phyloP scores from a whole-genome alignment of 73 alveolate species.

The Symbiodinium pilosum region DNA sequence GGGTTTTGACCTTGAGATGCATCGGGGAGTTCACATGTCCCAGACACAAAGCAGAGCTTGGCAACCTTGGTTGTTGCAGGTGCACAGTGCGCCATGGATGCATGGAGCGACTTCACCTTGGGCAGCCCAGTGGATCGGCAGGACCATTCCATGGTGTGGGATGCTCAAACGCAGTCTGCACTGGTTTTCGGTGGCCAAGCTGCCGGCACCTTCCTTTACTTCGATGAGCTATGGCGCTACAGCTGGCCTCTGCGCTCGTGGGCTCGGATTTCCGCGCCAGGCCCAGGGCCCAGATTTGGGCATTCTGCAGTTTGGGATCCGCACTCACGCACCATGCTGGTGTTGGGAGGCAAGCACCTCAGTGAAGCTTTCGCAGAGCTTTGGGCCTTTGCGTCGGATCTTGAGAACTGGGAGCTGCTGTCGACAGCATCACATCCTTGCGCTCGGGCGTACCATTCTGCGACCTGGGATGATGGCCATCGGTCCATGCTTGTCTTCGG shows the following conservation, averaged over 20 bases:
- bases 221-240: neutral
- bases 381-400: neutral
- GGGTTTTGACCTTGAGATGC: no score
- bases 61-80: no score
- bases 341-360: neutral
- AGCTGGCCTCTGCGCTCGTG: neutral
- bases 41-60: no score
- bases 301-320: slow-evolving; percentile 1
- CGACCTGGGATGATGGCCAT: neutral
- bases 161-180: neutral
- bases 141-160: neutral
- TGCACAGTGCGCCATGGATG: no score
- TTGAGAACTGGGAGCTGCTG: neutral
- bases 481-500: neutral
- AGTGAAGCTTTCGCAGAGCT: neutral
- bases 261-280: neutral
- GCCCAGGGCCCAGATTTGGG: neutral
- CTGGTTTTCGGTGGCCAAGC: neutral
- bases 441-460: neutral
- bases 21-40: no score
- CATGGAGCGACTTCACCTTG: no score
- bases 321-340: neutral
- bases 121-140: no score
- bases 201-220: neutral
- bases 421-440: neutral